Conservation (phyloP, 257 asterid genomes). For the Solanum bulbocastanum region DNA sequence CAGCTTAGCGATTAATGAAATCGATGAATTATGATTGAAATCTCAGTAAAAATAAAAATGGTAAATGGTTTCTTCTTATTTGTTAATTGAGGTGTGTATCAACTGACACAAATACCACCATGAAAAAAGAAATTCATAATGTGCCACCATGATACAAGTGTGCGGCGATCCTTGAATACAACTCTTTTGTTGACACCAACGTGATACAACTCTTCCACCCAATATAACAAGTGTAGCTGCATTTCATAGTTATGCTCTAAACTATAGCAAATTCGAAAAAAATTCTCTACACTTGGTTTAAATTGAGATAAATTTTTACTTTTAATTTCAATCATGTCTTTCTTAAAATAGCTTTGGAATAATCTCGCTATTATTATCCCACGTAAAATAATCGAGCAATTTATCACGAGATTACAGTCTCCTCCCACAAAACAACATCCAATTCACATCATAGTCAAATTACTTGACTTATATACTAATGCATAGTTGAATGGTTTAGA, state of each 20-base stretch:
- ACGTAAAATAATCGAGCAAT: neutral
- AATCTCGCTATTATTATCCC: neutral
- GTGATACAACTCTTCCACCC: neutral
- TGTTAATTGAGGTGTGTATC: neutral
- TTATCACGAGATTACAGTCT: neutral
- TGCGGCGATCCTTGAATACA: neutral
- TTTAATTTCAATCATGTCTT: rapidly evolving
- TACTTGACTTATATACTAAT: neutral
- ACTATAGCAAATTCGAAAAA: neutral
- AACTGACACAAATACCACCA: neutral
- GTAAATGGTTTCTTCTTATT: neutral
- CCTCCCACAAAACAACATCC: neutral
- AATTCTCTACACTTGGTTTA: no score
- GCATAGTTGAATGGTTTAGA: neutral
- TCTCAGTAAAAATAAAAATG: neutral
- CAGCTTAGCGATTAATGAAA: neutral
- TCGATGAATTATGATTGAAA: neutral
- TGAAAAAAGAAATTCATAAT: neutral
- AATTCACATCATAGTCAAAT: neutral
- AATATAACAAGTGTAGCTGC: neutral
- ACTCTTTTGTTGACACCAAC: neutral
- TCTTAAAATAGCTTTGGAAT: neutral
- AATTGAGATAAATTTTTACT: neutral
- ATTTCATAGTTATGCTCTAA: neutral
- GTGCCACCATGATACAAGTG: no score